Percentiles rank a stretch among this genome's conserved stretches.
Evolutionary conservation across 371 early-diverging fungal genomes (phyloP).

Genomic region (Zychaea mexicana): DNA sequence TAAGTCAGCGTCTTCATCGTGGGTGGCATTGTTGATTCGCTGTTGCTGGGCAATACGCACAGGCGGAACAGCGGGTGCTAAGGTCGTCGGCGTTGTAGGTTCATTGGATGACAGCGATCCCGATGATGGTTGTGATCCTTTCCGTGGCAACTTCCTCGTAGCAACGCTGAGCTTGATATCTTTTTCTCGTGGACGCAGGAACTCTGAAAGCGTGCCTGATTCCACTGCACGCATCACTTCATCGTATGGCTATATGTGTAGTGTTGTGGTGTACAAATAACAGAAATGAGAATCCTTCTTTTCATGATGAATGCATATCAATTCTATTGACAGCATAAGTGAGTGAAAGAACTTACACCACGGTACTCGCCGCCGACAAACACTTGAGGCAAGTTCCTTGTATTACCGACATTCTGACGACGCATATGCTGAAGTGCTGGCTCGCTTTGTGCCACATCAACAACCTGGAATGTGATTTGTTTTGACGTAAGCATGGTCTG

Average conservation of each 20-base stretch:
- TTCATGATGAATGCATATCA: neutral
- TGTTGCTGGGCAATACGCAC: neutral
- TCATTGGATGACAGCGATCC: conserved; percentile 17
- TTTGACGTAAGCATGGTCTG: conserved; percentile 18
- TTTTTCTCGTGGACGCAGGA: conserved; percentile 10
- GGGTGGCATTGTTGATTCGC: neutral
- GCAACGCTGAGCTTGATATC: neutral
- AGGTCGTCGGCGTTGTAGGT: conserved; percentile 19
- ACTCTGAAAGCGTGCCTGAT: neutral
- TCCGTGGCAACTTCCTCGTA: conserved; percentile 8
- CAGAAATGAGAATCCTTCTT: no score
- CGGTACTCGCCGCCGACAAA: conserved; percentile 48
- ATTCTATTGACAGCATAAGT: neutral
- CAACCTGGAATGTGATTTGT: conserved; percentile 27
- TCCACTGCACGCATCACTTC: conserved; percentile 13
- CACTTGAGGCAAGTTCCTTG: conserved; percentile 30
- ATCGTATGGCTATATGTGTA: conserved; percentile 22
- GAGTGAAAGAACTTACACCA: conserved; percentile 24
- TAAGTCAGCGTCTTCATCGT: conserved; percentile 21
- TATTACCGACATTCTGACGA: conserved; percentile 24
- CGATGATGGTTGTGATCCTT: conserved; percentile 9
- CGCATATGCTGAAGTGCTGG: conserved; percentile 43
- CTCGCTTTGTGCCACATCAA: conserved; percentile 44
- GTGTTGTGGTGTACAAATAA: no score
- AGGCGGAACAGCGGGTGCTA: neutral